These are phyloP conservation scores for Crithidia fasciculata DNA, from an alignment of 208 protist species.

Conservation along the genomic window DNA sequence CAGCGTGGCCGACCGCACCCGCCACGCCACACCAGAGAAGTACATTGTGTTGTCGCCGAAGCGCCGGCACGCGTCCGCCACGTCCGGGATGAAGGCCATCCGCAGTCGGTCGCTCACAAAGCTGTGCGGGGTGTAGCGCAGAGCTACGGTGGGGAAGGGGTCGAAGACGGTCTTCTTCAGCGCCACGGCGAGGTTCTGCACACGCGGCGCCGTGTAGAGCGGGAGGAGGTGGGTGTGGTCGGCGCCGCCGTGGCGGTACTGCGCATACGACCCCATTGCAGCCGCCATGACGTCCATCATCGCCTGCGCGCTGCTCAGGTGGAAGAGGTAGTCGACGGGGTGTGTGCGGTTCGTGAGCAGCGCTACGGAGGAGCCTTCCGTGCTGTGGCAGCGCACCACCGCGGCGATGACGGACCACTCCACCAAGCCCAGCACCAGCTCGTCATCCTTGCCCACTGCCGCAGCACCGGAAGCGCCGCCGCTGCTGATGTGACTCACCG, in stretches of 20 bases:
- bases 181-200: slow-evolving; percentile 47
- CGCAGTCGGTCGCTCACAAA: slow-evolving; percentile 50
- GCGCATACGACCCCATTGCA: slow-evolving; percentile 20
- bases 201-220: slow-evolving; percentile 41
- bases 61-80: slow-evolving; percentile 55
- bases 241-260: slow-evolving; percentile 10
- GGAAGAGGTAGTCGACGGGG: slow-evolving; percentile 44
- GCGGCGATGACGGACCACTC: slow-evolving; percentile 49
- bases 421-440: slow-evolving; percentile 31
- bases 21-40: slow-evolving; percentile 77
- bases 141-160: slow-evolving; percentile 54
- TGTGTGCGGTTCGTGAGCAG: slow-evolving; percentile 45
- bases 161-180: slow-evolving; percentile 57
- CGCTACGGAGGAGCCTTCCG: slow-evolving; percentile 39
- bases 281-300: slow-evolving; percentile 25
- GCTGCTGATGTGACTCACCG: slow-evolving; percentile 26
- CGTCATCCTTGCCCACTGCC: slow-evolving; percentile 12
- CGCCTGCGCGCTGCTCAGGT: slow-evolving; percentile 24
- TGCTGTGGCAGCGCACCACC: slow-evolving; percentile 47
- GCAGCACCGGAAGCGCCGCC: not conserved
- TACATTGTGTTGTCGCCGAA: slow-evolving; percentile 80
- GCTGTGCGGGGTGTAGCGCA: slow-evolving; percentile 46
- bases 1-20: slow-evolving; percentile 53
- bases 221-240: slow-evolving; percentile 32
- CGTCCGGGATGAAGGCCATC: slow-evolving; percentile 53